Percentiles rank a stretch among this genome's conserved stretches.
Evolutionary conservation across 2,329 filamentous ascomycete species (phyloP).

Genomic region (Cladophialophora psammophila): DNA sequence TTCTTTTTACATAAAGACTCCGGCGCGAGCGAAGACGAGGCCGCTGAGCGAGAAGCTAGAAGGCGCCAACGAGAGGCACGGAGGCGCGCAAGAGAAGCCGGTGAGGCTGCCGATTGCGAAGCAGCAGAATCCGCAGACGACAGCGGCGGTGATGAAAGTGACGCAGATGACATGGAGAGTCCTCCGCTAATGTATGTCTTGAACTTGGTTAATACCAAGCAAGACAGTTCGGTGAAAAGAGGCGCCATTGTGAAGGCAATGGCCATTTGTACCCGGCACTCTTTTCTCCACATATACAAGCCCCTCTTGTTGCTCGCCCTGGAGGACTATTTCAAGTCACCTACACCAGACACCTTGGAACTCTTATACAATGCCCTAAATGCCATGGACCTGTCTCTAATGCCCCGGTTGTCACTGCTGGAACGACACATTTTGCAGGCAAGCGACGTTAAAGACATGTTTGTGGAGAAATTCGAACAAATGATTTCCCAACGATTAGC

Average conservation of each 20-base stretch:
- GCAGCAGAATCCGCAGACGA: conserved; percentile 51
- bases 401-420: conserved; percentile 83
- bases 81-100: conserved; percentile 48
- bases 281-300: conserved; percentile 99
- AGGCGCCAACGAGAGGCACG: conserved; percentile 49
- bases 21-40: conserved; percentile 78
- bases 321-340: conserved; percentile 96
- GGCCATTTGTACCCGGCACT: conserved; percentile 97
- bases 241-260: conserved; percentile 97
- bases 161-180: conserved; percentile 77
- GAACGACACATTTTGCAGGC: conserved; percentile 87
- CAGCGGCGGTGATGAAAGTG: conserved; percentile 60
- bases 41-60: conserved; percentile 58
- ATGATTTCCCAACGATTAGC: conserved; percentile 85
- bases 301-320: conserved; percentile 87
- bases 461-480: conserved; percentile 95
- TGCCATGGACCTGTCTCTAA: conserved; percentile 92
- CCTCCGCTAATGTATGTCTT: conserved; percentile 95
- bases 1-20: conserved; percentile 98
- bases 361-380: conserved; percentile 93
- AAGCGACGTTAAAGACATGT: conserved; percentile 93
- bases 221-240: conserved; percentile 72
- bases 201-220: conserved; percentile 97
- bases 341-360: conserved; percentile 84
- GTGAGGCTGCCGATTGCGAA: conserved; percentile 55